Evolutionary conservation across 23 red algal species (phyloP).

Genomic region (Gracilaria domingensis): DNA sequence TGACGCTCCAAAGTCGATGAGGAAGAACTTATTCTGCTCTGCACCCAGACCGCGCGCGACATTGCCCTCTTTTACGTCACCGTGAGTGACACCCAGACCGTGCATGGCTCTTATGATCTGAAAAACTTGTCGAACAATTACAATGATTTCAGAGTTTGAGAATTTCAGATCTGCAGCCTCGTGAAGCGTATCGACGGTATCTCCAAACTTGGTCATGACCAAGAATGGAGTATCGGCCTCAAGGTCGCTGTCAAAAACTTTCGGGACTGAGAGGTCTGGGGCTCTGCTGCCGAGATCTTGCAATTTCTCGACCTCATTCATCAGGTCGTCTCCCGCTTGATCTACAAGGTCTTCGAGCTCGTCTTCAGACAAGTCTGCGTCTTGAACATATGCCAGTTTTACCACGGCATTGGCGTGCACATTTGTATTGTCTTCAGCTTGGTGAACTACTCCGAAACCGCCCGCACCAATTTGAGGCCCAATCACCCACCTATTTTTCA

Average conservation of each 20-base stretch:
- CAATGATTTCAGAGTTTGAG: neutral
- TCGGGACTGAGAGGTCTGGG: neutral
- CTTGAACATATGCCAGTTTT: neutral
- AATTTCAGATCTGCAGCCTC: neutral
- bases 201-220: neutral
- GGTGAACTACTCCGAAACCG: neutral
- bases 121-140: neutral
- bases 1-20: constrained; percentile 2
- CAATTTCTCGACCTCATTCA: neutral
- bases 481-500: neutral
- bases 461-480: neutral
- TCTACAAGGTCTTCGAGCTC: no score
- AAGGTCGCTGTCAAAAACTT: neutral
- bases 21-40: neutral
- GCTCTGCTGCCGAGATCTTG: neutral
- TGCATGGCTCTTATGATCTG: neutral
- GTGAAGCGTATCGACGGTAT: neutral
- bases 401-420: constrained; percentile 4
- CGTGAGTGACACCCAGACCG: neutral
- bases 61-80: neutral
- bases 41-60: neutral
- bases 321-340: neutral
- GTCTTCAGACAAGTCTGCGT: no score
- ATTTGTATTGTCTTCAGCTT: neutral
- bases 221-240: neutral